phyloP scores from a whole-genome alignment of 805 yeast species.

The Hermanozyma aechmeae region DNA sequence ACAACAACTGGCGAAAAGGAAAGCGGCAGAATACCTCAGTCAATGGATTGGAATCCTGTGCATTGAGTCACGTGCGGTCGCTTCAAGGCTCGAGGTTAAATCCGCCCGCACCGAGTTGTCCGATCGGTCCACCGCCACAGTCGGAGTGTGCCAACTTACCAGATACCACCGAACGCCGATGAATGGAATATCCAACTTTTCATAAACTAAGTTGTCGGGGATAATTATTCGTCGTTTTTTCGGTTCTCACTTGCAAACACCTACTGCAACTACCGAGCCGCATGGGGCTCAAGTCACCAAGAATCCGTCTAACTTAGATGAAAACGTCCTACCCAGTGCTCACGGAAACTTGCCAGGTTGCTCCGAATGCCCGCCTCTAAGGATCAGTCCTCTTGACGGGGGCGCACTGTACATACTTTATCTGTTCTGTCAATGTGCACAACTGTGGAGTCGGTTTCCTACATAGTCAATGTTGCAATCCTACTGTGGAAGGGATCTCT shows the following conservation, averaged over 20 bases:
- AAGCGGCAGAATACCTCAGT: neutral
- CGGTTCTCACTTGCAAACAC: no score
- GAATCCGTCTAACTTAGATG: no score
- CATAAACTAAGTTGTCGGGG: no score
- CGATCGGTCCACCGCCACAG: neutral
- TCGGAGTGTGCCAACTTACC: no score
- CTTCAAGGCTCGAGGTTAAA: slow-evolving; percentile 4
- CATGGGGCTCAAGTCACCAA: no score
- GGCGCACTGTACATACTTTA: neutral
- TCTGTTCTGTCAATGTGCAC: slow-evolving; percentile 1
- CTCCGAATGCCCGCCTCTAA: neutral
- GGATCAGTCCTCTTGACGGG: neutral
- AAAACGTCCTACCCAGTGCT: no score
- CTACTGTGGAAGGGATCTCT: neutral
- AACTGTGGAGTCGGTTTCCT: slow-evolving; percentile 4
- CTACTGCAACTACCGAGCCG: no score
- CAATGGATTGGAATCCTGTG: neutral
- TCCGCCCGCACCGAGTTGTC: neutral
- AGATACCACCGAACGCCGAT: no score
- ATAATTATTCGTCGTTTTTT: no score
- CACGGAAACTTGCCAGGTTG: no score
- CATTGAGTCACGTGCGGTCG: neutral
- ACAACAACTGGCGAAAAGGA: neutral
- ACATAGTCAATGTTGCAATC: neutral
- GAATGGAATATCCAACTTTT: no score